These are phyloP conservation scores for Ceratobasidium sp. DNA, from an alignment of 1,284 basidiomycete species.

Conservation along the genomic window DNA sequence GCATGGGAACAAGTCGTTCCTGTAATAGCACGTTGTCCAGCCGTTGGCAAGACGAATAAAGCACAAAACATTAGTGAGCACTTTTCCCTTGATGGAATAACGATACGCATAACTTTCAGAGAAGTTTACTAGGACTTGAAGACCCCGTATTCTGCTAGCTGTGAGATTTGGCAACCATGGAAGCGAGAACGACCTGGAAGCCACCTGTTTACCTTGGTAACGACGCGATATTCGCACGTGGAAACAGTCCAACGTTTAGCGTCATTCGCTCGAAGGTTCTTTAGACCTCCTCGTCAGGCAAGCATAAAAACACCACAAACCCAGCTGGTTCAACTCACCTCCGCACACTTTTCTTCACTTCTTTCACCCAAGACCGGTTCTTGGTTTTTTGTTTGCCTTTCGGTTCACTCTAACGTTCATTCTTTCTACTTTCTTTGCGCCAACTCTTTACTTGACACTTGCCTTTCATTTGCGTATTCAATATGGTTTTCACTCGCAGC, in stretches of 20 bases:
- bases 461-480: conserved; percentile 26
- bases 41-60: conserved; percentile 37
- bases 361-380: conserved; percentile 68
- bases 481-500: conserved; percentile 36
- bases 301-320: conserved; percentile 21
- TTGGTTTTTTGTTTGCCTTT: conserved; percentile 59
- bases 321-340: conserved; percentile 21
- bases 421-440: conserved; percentile 32
- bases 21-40: conserved; percentile 14
- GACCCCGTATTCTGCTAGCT: conserved; percentile 3
- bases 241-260: conserved; percentile 16
- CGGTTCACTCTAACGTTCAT: conserved; percentile 49
- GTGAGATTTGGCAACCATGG: conserved; percentile 21
- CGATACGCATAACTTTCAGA: background rate
- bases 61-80: background rate
- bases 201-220: conserved; percentile 24
- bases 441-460: conserved; percentile 40
- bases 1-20: conserved; percentile 6
- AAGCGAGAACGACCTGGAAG: background rate
- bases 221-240: conserved; percentile 36
- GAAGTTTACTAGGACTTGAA: background rate
- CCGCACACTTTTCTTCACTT: conserved; percentile 56
- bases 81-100: conserved; percentile 6
- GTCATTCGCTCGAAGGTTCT: background rate
- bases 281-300: too few relatives aligned